Evolutionary conservation across 208 protist species (phyloP).

Genomic region (Leishmania major): DNA sequence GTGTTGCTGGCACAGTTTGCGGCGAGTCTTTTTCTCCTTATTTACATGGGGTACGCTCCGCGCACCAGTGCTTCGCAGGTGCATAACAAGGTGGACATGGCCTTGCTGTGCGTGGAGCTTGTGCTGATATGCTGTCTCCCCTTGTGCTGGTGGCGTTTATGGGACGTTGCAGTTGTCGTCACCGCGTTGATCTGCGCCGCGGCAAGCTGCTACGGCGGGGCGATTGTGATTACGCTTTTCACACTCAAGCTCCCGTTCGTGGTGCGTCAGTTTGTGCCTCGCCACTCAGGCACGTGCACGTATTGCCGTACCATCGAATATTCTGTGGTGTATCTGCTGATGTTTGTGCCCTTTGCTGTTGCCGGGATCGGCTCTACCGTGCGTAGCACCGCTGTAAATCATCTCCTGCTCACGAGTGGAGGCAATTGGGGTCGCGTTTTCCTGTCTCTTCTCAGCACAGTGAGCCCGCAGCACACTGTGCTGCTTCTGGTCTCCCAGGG

Average conservation of each 20-base stretch:
- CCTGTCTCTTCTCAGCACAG: constrained; percentile 51
- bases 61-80: constrained; percentile 25
- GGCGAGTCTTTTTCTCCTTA: constrained; percentile 53
- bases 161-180: constrained; percentile 50
- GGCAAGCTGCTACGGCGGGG: constrained; percentile 40
- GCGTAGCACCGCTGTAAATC: constrained; percentile 35
- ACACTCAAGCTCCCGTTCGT: constrained; percentile 66
- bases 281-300: constrained; percentile 64
- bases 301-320: constrained; percentile 70
- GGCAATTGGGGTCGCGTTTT: constrained; percentile 72
- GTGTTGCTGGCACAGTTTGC: constrained; percentile 52
- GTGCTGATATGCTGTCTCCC: constrained; percentile 43
- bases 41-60: constrained; percentile 63
- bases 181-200: constrained; percentile 50
- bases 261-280: constrained; percentile 42
- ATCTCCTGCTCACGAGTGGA: constrained; percentile 34
- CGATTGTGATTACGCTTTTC: constrained; percentile 56
- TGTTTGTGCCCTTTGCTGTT: constrained; percentile 56
- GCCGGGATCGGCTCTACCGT: constrained; percentile 60
- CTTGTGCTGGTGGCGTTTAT: constrained; percentile 39
- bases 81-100: constrained; percentile 57
- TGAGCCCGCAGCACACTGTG: constrained; percentile 51
- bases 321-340: constrained; percentile 48
- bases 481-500: constrained; percentile 2
- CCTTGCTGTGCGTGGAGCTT: constrained; percentile 49